A percentile compares a stretch with the other conserved stretches of the same genome.
These are phyloP conservation scores for Aspergillus luchuensis DNA, from an alignment of 2,329 filamentous ascomycete genomes.

Conservation along the genomic window DNA sequence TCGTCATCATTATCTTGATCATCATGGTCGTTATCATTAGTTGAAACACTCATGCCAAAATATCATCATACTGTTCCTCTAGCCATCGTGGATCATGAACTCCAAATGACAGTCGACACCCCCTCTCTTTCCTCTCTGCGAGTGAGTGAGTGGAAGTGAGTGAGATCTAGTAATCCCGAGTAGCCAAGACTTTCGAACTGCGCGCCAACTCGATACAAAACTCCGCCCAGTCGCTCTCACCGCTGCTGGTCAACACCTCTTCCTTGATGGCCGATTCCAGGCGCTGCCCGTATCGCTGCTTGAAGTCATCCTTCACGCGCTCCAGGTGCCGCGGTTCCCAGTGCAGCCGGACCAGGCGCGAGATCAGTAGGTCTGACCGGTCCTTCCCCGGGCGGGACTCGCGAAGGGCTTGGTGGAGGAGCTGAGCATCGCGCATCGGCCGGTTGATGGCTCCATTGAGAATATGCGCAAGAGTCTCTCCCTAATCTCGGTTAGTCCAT, in stretches of 20 bases:
- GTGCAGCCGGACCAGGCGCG: slow-evolving; percentile 82
- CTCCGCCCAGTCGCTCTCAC: slow-evolving; percentile 65
- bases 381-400: slow-evolving; percentile 70
- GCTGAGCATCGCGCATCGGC: slow-evolving; percentile 86
- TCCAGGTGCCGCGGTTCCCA: slow-evolving; percentile 87
- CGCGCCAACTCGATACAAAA: slow-evolving; percentile 69
- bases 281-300: slow-evolving; percentile 71
- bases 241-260: slow-evolving; percentile 63
- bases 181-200: slow-evolving; percentile 32
- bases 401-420: slow-evolving; percentile 86
- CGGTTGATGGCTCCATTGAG: slow-evolving; percentile 96
- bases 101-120: background rate
- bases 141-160: no score
- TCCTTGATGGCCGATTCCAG: slow-evolving; percentile 78
- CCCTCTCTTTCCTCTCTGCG: background rate
- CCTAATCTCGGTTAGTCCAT: slow-evolving; percentile 54
- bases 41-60: background rate
- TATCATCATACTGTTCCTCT: background rate
- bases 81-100: background rate
- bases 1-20: background rate
- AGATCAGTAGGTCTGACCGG: slow-evolving; percentile 84
- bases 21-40: background rate
- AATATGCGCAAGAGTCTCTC: slow-evolving; percentile 90
- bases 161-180: background rate
- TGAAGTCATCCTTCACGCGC: slow-evolving; percentile 76